Conservation (phyloP, 441 rosid species). For the Populus tomentosa region DNA sequence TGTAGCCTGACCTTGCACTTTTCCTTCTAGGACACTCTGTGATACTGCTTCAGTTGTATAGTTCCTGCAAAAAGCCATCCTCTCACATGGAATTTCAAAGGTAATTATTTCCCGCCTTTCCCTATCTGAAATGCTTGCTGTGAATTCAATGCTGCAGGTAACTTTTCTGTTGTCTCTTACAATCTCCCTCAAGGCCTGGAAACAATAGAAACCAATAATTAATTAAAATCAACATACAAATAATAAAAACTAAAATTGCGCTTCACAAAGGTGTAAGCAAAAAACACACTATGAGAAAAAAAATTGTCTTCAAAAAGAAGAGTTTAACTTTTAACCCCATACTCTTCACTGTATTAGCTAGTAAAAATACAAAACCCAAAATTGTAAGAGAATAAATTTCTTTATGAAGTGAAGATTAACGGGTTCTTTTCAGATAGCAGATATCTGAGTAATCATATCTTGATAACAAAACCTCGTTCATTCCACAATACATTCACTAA, state of each 20-base stretch:
- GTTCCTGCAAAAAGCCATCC: constrained; percentile 90
- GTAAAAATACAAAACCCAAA: neutral
- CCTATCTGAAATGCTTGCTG: neutral
- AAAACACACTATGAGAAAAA: neutral
- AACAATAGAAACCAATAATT: neutral
- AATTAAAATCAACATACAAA: neutral
- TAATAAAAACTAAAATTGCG: neutral
- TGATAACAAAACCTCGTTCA: neutral
- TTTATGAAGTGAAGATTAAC: neutral
- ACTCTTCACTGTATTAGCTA: neutral
- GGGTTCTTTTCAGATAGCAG: neutral
- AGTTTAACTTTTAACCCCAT: neutral
- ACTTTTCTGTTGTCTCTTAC: constrained; percentile 1
- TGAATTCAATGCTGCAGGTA: constrained; percentile 11
- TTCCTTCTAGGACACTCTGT: constrained; percentile 56
- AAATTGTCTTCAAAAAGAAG: neutral
- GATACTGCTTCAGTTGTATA: constrained; percentile 58
- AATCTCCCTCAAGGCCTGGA: neutral
- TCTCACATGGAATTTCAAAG: constrained; percentile 38
- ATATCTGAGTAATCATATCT: neutral
- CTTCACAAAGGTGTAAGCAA: neutral
- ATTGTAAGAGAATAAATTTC: neutral
- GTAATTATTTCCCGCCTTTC: constrained; percentile 8
- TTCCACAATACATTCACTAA: neutral
- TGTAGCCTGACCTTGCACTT: constrained; percentile 41